A percentile compares a stretch with the other conserved stretches of the same genome.
Conservation (phyloP, 2,329 filamentous ascomycete genomes). For the Fusarium acutatum region DNA sequence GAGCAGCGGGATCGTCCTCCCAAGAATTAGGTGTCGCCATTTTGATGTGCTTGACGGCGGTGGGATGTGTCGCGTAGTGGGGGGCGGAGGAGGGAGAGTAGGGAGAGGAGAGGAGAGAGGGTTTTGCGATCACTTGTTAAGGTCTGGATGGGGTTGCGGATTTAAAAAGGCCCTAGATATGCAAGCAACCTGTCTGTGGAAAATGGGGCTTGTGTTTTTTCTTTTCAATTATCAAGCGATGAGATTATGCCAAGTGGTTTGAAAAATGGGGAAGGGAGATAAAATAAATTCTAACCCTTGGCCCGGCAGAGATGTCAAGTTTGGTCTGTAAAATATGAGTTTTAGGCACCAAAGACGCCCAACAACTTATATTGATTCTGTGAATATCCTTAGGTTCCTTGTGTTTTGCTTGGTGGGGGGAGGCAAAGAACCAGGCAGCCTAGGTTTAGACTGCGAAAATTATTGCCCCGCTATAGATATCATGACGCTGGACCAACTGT, state of each 20-base stretch:
- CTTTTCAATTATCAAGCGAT: not conserved
- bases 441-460: slow-evolving; percentile 49
- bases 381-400: slow-evolving; percentile 21
- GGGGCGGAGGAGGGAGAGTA: not conserved
- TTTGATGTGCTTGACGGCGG: slow-evolving; percentile 40
- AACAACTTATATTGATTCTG: slow-evolving; percentile 35
- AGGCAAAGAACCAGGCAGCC: slow-evolving; percentile 25
- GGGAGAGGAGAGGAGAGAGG: slow-evolving; percentile 22
- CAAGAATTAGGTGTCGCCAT: slow-evolving; percentile 96
- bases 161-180: slow-evolving; percentile 35
- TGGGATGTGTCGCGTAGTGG: slow-evolving; percentile 15
- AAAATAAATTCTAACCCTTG: not conserved
- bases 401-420: slow-evolving; percentile 36
- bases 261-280: not conserved
- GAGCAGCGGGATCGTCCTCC: slow-evolving; percentile 85
- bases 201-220: slow-evolving; percentile 16
- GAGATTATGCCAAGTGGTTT: slow-evolving; percentile 2
- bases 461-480: slow-evolving; percentile 49
- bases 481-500: slow-evolving; percentile 42
- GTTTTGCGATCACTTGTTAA: slow-evolving; percentile 31
- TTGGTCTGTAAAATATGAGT: not conserved
- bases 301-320: not conserved
- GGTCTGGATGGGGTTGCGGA: slow-evolving; percentile 39
- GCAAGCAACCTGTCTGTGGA: slow-evolving; percentile 29
- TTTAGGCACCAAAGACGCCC: slow-evolving; percentile 41